Conservation (phyloP, 257 asterid genomes). For the Eustoma russellianum region DNA sequence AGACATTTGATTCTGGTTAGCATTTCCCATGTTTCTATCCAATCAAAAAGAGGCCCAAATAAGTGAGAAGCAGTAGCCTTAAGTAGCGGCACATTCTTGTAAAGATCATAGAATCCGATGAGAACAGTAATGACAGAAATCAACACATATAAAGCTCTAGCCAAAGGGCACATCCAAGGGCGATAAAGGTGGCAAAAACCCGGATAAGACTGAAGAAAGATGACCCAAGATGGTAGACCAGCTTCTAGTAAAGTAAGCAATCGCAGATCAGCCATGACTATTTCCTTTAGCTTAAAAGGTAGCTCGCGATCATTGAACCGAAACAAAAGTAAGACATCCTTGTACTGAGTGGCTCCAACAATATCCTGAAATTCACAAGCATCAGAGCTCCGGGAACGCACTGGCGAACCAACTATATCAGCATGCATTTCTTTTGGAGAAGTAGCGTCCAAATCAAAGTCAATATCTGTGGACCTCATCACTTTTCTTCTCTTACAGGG, state of each 20-base stretch:
- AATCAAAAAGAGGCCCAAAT: constrained; percentile 93
- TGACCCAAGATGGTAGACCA: constrained; percentile 98
- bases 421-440: constrained; percentile 20
- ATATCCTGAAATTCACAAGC: constrained; percentile 37
- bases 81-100: constrained; percentile 89
- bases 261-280: constrained; percentile 62
- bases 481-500: constrained; percentile 75
- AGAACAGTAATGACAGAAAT: constrained; percentile 81
- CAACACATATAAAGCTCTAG: constrained; percentile 62
- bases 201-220: constrained; percentile 95
- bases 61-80: constrained; percentile 81
- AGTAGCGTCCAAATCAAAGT: constrained; percentile 26
- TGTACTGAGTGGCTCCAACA: constrained; percentile 48
- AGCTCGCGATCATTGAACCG: constrained; percentile 69
- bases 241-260: constrained; percentile 83
- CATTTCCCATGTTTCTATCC: constrained; percentile 98
- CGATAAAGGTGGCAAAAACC: constrained; percentile 83
- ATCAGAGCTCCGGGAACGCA: constrained; percentile 27
- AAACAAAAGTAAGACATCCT: constrained; percentile 66
- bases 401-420: constrained; percentile 29
- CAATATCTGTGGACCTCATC: constrained; percentile 27
- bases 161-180: constrained; percentile 99
- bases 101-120: constrained; percentile 90
- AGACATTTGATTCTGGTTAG: constrained; percentile 74
- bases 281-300: constrained; percentile 66